Evolutionary conservation across 345 rosid genomes (phyloP), one percentile per base, ranked within the genome.

Genomic region (Streptanthus diversifolius): DNA sequence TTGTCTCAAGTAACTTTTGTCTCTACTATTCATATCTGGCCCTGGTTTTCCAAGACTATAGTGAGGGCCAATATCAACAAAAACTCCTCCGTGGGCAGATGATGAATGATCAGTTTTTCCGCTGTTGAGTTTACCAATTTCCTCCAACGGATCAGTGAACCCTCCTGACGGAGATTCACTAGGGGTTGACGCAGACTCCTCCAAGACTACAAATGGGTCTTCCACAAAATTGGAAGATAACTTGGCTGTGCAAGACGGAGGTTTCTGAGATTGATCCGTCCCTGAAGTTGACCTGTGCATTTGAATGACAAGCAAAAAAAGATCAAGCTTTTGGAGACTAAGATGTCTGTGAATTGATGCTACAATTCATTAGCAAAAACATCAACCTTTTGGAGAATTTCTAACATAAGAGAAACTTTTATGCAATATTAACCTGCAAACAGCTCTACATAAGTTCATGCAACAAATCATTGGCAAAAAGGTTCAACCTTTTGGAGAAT

Each of bases 31-130:
- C 53, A 49, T 52, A 70, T 84, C 86, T 12, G 86, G 90, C 27
- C 75, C 78, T 36, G 87, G 72, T 71, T 82, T 89, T 49, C 87
- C 91, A 80, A 88, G 82, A 79, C 66, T 75, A 43, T 84, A 85
- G 48, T 89, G 80, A 11, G 97, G 79, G 68, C 88, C 96, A 66
- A 82, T 32, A 77, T 87, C 95, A 81, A 80, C 90, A 79, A 80
- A 87, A 15, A 72, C 67, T 64, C 84, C 89, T 69, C 77, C 82
- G 21, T 53, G 71, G 8, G 54, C 75, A 41, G 83, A 75, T 57
- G 83, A 75, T 57, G 88, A 68, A 63, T 66, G 71, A 29, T 84
- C 82, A 63, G 71, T 58, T 66, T 75, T 82, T 65, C 73, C 72
- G 65, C 82, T 75, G 69, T 78, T 65, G 72, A 79, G 67, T 66